Evolutionary conservation across 2,329 filamentous ascomycete species (phyloP).

Genomic region (Eutypa lata): DNA sequence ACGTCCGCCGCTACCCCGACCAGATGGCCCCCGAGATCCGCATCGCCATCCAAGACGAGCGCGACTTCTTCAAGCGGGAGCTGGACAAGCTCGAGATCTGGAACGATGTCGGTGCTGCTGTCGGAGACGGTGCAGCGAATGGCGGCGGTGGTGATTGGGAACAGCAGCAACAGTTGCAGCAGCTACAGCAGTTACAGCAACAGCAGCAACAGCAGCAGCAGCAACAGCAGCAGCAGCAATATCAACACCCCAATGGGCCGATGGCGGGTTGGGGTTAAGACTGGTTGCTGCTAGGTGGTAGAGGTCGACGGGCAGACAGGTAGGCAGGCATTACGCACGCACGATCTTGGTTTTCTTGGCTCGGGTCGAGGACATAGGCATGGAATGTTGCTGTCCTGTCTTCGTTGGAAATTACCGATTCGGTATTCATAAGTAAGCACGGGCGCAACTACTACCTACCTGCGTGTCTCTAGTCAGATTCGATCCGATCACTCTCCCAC

Average conservation of each 20-base stretch:
- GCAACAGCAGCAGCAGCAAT: background rate
- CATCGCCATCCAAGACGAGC: constrained; percentile 64
- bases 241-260: background rate
- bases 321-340: too few relatives aligned
- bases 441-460: too few relatives aligned
- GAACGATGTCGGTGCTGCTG: constrained; percentile 33
- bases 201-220: background rate
- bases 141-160: background rate
- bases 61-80: constrained; percentile 77
- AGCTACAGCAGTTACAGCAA: background rate
- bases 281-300: too few relatives aligned
- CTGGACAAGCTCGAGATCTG: constrained; percentile 67
- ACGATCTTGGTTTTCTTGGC: too few relatives aligned
- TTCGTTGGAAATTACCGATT: too few relatives aligned
- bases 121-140: constrained; percentile 9
- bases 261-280: background rate
- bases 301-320: too few relatives aligned
- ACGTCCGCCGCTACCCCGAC: constrained; percentile 77
- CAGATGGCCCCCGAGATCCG: constrained; percentile 62
- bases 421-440: too few relatives aligned
- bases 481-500: too few relatives aligned
- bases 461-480: too few relatives aligned
- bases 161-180: background rate
- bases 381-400: too few relatives aligned
- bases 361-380: too few relatives aligned